Percentiles rank a stretch among this genome's conserved stretches.
Evolutionary conservation across 148 eudicot genomes (phyloP).

Genomic region (Rhododendron kiyosumense): DNA sequence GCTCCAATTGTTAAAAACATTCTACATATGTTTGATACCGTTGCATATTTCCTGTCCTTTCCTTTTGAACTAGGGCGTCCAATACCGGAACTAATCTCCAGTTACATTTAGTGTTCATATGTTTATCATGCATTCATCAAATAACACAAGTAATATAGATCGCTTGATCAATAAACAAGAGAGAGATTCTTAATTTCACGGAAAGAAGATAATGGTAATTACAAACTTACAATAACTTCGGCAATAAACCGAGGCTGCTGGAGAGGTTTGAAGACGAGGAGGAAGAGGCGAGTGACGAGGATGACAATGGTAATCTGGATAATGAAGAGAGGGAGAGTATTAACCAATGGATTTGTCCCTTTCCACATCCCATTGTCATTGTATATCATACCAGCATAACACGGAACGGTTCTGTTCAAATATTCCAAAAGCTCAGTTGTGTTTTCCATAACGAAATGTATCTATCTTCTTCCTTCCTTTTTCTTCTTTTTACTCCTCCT

Average conservation of each 20-base stretch:
- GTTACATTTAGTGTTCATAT: background rate
- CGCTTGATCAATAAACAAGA: background rate
- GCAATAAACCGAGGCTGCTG: slow-evolving; percentile 36
- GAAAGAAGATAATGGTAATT: background rate
- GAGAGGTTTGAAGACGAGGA: slow-evolving; percentile 21
- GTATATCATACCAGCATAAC: slow-evolving; percentile 24
- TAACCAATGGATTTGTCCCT: slow-evolving; percentile 24
- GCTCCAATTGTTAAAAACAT: no score
- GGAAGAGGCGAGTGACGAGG: slow-evolving; percentile 29
- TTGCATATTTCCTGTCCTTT: no score
- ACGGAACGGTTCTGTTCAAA: slow-evolving; percentile 19
- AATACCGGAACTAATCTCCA: background rate
- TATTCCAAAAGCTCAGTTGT: background rate
- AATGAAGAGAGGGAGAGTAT: slow-evolving; percentile 39
- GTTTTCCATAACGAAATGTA: background rate
- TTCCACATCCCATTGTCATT: slow-evolving; percentile 29
- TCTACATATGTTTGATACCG: no score
- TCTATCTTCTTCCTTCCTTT: background rate
- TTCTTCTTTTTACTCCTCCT: background rate
- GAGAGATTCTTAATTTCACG: background rate
- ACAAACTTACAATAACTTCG: slow-evolving; percentile 30
- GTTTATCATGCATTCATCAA: background rate
- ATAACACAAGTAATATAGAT: background rate
- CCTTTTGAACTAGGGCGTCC: background rate
- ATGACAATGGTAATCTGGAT: slow-evolving; percentile 38